These are phyloP conservation scores for Hydnum rufescens DNA, from an alignment of 768 basidiomycete species.

Conservation along the genomic window DNA sequence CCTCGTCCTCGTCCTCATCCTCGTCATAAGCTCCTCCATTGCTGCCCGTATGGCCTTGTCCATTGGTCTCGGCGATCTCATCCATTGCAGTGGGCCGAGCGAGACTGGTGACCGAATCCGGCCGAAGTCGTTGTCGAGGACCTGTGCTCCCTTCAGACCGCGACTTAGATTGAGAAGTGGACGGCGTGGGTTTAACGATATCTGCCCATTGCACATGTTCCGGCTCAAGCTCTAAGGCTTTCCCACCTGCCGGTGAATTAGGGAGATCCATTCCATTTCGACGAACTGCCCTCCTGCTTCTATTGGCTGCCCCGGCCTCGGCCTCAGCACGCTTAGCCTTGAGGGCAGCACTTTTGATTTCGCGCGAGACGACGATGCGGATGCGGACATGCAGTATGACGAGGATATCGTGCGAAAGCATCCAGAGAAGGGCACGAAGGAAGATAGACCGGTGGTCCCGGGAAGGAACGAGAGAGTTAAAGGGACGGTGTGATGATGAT, in stretches of 20 bases:
- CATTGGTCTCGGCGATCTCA: background rate
- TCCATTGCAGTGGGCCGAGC: background rate
- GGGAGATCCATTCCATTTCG: background rate
- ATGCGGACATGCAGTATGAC: constrained; percentile 72
- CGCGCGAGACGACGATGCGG: constrained; percentile 57
- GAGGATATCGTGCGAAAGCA: constrained; percentile 72
- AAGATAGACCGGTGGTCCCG: constrained; percentile 51
- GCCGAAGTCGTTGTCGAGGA: constrained; percentile 3
- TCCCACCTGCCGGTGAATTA: background rate
- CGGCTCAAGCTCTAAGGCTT: background rate
- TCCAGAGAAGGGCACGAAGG: constrained; percentile 74
- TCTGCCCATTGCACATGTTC: background rate
- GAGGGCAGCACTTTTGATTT: constrained; percentile 53
- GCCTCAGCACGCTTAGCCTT: constrained; percentile 10
- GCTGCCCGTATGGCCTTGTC: background rate
- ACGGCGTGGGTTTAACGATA: background rate
- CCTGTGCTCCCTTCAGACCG: background rate
- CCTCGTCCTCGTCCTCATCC: constrained; percentile 11
- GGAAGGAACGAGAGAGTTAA: constrained; percentile 50
- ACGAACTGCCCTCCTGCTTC: constrained; percentile 6
- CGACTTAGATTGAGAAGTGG: background rate
- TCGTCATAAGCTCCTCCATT: constrained; percentile 24
- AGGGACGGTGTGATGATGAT: constrained; percentile 43
- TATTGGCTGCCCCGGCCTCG: constrained; percentile 14
- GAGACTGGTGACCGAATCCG: background rate